Percentiles rank a stretch among this genome's conserved stretches.
Evolutionary conservation across 768 basidiomycete genomes (phyloP).

Genomic region (Serendipita sp.): DNA sequence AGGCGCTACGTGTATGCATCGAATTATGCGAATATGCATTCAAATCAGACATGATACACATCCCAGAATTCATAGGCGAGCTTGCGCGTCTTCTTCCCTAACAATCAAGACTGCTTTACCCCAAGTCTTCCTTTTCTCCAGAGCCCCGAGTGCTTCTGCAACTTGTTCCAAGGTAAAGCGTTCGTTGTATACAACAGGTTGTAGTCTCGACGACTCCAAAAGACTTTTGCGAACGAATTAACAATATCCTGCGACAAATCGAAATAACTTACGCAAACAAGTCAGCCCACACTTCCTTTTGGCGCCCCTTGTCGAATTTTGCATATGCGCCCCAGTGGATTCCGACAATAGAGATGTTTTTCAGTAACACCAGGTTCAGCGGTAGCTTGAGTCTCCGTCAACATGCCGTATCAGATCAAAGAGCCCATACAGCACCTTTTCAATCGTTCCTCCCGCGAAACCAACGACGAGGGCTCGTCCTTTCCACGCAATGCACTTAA

Average conservation of each 20-base stretch:
- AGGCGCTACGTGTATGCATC: not conserved
- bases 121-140: slow-evolving; percentile 81
- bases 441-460: slow-evolving; percentile 72
- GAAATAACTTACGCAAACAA: slow-evolving; percentile 40
- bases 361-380: slow-evolving; percentile 57
- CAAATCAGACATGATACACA: not conserved
- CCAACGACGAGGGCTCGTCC: slow-evolving; percentile 88
- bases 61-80: not conserved
- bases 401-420: slow-evolving; percentile 1
- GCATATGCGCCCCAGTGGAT: slow-evolving; percentile 77
- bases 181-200: slow-evolving; percentile 55
- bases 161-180: slow-evolving; percentile 54
- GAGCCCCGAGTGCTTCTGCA: slow-evolving; percentile 49
- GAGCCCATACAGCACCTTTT: slow-evolving; percentile 39
- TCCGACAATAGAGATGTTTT: slow-evolving; percentile 73
- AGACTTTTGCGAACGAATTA: slow-evolving; percentile 31
- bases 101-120: slow-evolving; percentile 71
- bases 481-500: slow-evolving; percentile 93
- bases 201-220: slow-evolving; percentile 46
- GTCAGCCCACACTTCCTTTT: slow-evolving; percentile 56
- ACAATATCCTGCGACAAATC: not conserved
- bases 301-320: slow-evolving; percentile 43
- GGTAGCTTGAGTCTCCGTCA: slow-evolving; percentile 43
- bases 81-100: slow-evolving; percentile 29
- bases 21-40: not conserved